These are phyloP conservation scores for Collybia mongolica DNA, from an alignment of 768 basidiomycete species.

Conservation along the genomic window DNA sequence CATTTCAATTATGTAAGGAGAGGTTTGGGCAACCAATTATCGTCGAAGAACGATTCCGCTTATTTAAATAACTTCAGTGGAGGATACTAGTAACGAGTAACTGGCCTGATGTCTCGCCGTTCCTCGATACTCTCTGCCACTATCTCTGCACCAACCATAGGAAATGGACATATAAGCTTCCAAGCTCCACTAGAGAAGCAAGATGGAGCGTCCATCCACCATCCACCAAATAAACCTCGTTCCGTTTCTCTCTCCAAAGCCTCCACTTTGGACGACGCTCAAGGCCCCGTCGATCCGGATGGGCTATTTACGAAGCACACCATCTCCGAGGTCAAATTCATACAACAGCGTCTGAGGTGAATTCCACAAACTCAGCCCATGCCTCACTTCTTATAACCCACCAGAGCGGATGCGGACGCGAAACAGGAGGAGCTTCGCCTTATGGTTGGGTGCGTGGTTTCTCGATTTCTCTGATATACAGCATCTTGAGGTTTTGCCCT, in stretches of 20 bases:
- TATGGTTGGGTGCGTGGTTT: constrained; percentile 84
- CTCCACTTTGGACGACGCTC: constrained; percentile 16
- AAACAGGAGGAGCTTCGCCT: constrained; percentile 86
- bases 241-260: constrained; percentile 20
- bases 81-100: too few species aligned
- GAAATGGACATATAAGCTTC: constrained; percentile 20
- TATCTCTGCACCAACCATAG: constrained; percentile 15
- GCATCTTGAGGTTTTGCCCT: constrained; percentile 30
- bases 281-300: constrained; percentile 53
- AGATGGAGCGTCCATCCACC: background rate
- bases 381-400: constrained; percentile 1
- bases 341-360: constrained; percentile 70
- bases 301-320: constrained; percentile 71
- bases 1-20: constrained; percentile 13
- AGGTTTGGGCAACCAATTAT: background rate
- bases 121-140: constrained; percentile 19
- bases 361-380: background rate
- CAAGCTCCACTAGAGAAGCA: constrained; percentile 14
- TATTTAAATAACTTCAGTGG: too few species aligned
- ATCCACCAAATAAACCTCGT: constrained; percentile 3
- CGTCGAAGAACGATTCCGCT: too few species aligned
- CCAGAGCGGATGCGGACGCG: constrained; percentile 72
- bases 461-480: background rate
- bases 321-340: constrained; percentile 66
- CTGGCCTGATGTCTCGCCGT: constrained; percentile 21